Base-by-base conservation (phyloP, 139 green algal species). In the Coccomyxa sp. region DNA sequence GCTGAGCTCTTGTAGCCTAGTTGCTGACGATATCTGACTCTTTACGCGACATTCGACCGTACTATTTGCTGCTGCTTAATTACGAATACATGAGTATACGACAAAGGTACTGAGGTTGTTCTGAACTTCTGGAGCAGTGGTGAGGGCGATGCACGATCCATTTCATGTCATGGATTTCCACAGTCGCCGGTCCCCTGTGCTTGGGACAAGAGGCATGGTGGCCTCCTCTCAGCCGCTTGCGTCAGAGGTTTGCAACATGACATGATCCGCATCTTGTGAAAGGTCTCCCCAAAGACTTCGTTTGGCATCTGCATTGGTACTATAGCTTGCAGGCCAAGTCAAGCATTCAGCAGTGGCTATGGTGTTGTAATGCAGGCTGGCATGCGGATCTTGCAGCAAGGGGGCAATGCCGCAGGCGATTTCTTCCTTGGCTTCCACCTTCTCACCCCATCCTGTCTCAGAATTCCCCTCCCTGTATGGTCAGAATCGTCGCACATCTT, bases 371-470 rank as follows among this genome's bases (percentile, higher is more conserved):
- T 18, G 85, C 81, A 88, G 85, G 85, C 85, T 23, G 85, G 85
- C n/a, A 88, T 95, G 67, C 68, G 89, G 0, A 91, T 95, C 21
- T 87, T 95, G 75, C 92, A 91, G 76, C 31, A 86, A 58, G 92
- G 92, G 27, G 92, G 92, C 60, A 95, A 90, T 74, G 92, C 92
- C n/a, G 91, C 91, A 71, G 63, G 63, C 10, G 21, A 28, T 11
- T 21, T 28, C 63, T 25, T 3, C 63, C 63, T 25, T 21, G 18
- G 9, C 63, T 11, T 9, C 18, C 21, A 9, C 18, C 63, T 71
- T 25, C 1, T 71, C 60, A 68, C 60, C n/a, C n/a, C n/a, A n/a
- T 68, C 60, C 60, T 68, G 60, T 15, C 63, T 71, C 21, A 71
- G 63, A 4, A 71, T 25, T 28, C 1, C 63, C 18, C 10, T 71